Evolutionary conservation across 2,329 filamentous ascomycete species (phyloP).

Genomic region (Xylaria arbuscula): DNA sequence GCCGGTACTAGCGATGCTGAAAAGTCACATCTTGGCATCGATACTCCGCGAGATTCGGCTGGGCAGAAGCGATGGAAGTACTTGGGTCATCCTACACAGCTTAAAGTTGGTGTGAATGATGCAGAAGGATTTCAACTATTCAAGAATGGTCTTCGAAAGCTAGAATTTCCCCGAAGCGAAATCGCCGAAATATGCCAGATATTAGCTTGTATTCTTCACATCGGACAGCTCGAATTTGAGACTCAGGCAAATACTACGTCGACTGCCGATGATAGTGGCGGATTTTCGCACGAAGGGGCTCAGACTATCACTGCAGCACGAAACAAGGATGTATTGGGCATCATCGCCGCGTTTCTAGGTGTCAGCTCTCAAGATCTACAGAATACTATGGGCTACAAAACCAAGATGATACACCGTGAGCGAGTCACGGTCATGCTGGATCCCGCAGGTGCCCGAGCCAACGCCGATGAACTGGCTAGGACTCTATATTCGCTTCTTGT

Average conservation of each 20-base stretch:
- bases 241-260: slow-evolving; percentile 82
- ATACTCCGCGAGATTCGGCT: slow-evolving; percentile 56
- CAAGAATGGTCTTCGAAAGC: slow-evolving; percentile 92
- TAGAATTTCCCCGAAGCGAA: slow-evolving; percentile 92
- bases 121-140: slow-evolving; percentile 96
- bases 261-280: slow-evolving; percentile 89
- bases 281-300: slow-evolving; percentile 94
- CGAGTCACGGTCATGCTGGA: slow-evolving; percentile 99
- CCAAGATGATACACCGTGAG: slow-evolving; percentile 94
- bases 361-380: slow-evolving; percentile 85
- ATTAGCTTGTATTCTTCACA: slow-evolving; percentile 92
- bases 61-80: slow-evolving; percentile 91
- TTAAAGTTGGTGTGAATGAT: slow-evolving; percentile 97
- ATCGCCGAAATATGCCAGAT: slow-evolving; percentile 98
- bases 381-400: slow-evolving; percentile 91
- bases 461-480: slow-evolving; percentile 92
- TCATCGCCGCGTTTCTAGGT: slow-evolving; percentile 94
- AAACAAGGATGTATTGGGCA: slow-evolving; percentile 89
- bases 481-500: slow-evolving; percentile 95
- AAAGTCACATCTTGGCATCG: slow-evolving; percentile 81
- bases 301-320: slow-evolving; percentile 87
- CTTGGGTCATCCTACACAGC: slow-evolving; percentile 92
- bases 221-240: slow-evolving; percentile 95
- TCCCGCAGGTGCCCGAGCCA: slow-evolving; percentile 85
- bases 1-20: slow-evolving; percentile 92